Base-by-base conservation (phyloP, 352 stramenopile species). In the Bremia lactucae region DNA sequence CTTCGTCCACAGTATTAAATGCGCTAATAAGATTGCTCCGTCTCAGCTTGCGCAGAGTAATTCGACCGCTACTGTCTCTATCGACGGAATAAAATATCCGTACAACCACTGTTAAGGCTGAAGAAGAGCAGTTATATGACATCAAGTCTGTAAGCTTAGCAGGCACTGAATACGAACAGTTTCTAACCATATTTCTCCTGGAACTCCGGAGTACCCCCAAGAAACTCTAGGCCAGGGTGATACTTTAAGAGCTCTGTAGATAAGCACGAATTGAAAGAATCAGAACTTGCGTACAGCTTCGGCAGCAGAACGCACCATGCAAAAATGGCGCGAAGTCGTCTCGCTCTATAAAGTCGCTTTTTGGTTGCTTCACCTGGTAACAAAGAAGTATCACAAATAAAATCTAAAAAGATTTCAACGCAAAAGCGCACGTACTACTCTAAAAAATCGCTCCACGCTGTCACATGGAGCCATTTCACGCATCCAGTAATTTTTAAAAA, bases 311-410 rank as follows among this genome's bases (percentile, higher is more conserved):
- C 52, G 5, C 31, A 90, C 79, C 95, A 57, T 97, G 91, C 50
- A 98, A 87, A 56, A 97, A 98, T 6, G 95, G 94, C 23, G 96
- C 87, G 62, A 99, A 98, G 61, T 99, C 96, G 53, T 98, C 94
- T 44, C 91, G 72, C 35, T 95, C 82, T 49, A 95, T 94, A 46
- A 75, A 90, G 28, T 93, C 73, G 43, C 89, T 80, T 42, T 83
- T 63, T 8, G 85, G 83, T 59, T 97, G 85, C 53, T 98, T 98
- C 36, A 98, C 70, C 75, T 88, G 41, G 20, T 52, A 24, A 19
- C 7, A 42, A 42, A 13, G 3, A 18, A 47, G 36, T 34, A 1
- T 36, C 57, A n/a, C n/a, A n/a, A n/a, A n/a, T n/a, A n/a, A n/a
- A n/a, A n/a, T n/a, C n/a, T n/a, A n/a, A n/a, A n/a, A n/a, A n/a